Evolutionary conservation across 805 yeast species (phyloP).

Genomic region (Lipomyces kockii): DNA sequence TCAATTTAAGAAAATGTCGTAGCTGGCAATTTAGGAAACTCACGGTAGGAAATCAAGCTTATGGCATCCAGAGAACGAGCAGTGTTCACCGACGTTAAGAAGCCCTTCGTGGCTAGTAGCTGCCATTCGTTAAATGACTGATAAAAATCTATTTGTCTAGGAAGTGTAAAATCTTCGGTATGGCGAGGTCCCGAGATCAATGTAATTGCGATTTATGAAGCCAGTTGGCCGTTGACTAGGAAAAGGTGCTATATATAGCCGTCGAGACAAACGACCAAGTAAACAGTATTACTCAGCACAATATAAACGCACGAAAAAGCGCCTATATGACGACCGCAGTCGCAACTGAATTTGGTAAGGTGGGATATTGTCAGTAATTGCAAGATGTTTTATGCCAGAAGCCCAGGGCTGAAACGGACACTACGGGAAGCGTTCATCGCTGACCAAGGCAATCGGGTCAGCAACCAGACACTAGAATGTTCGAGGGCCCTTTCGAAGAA

Average conservation of each 20-base stretch:
- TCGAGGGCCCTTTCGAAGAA: too few relatives aligned
- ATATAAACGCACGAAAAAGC: neutral
- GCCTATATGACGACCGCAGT: neutral
- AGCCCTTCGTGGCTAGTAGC: conserved; percentile 41
- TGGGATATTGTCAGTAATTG: too few relatives aligned
- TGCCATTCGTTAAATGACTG: conserved; percentile 16
- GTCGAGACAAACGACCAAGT: neutral
- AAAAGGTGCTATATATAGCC: neutral
- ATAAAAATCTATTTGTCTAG: neutral
- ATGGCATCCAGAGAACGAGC: conserved; percentile 52
- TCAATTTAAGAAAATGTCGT: neutral
- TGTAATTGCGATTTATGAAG: neutral
- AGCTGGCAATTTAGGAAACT: neutral
- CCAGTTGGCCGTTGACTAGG: neutral
- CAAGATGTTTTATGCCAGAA: too few relatives aligned
- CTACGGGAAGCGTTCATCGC: too few relatives aligned
- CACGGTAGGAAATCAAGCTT: conserved; percentile 61
- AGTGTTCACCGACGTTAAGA: conserved; percentile 63
- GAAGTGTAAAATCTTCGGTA: neutral
- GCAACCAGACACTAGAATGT: too few relatives aligned
- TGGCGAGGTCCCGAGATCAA: neutral
- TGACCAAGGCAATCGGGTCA: too few relatives aligned
- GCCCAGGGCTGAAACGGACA: too few relatives aligned
- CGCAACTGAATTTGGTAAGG: neutral
- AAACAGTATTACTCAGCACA: neutral